Base-by-base conservation (phyloP, 352 stramenopile species). In the Globisporangium irregulare region DNA sequence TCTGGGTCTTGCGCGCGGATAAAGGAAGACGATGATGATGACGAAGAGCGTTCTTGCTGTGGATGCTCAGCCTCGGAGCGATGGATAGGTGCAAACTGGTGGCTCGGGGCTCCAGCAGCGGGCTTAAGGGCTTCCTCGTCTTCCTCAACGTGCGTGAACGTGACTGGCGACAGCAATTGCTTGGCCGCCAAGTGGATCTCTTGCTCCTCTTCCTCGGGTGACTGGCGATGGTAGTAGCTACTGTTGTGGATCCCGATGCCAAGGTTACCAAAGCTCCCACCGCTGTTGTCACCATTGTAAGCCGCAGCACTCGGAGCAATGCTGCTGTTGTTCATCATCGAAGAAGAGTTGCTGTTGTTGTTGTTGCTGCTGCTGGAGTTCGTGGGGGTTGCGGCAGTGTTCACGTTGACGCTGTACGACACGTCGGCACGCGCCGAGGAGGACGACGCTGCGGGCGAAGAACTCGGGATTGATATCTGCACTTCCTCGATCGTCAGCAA, bases 131-230 rank as follows among this genome's bases (percentile, higher is more conserved):
- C 48, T 24, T 72, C 67, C 18, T 72, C 60, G 29, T 72, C 32
- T 15, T 64, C 61, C 4, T 64, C 54, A 5, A 66, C 66, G 10
- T 61, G 66, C 12, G 59, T 46, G 32, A 71, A 71, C 59, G 66
- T 71, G 34, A 67, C 66, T 2, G 66, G 66, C 9, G 66, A 71
- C 25, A 71, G 18, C 32, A 71, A 53, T 59, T 71, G 66, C 59
- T 71, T 71, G 12, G 66, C 66, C 3, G 66, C 66, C 59, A 71
- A 62, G 38, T 67, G 66, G 59, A 71, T 71, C 59, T 71, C 66
- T 27, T 71, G 59, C 51, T 71, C 66, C 41, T 68, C 60, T 48
- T 72, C 62, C 12, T 68, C 61, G 15, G n/a, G 29, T 27, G 61
- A 68, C 34, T 68, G 54, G 4, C 14, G 41, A 22, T 51, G 43